Evolutionary conservation across 2,329 filamentous ascomycete genomes (phyloP), one percentile per base, ranked within the genome.

Genomic region (Calonectria pseudoreteaudii): DNA sequence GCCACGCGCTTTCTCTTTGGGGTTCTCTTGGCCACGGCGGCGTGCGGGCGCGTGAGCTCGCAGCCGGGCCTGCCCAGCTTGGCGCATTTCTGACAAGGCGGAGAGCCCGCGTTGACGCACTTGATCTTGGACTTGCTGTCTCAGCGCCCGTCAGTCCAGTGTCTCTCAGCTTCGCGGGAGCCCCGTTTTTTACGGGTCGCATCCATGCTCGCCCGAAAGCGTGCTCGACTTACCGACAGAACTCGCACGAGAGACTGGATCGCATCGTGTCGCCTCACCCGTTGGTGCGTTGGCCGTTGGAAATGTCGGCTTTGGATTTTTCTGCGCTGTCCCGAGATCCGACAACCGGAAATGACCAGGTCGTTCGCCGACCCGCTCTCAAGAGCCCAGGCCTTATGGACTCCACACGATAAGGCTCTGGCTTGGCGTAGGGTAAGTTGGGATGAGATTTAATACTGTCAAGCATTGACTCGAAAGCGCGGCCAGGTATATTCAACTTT

Each of bases 121-220:
- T 85, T 85, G 18, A 84, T 76, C 60, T 85, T 85, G 52, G 82
- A 83, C 64, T 77, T 79, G 28, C 84, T 85, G 28, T 23, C 56
- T 62, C 56, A 34, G 6, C 8, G 31, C 7, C 31, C 31, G 31
- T 34, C 31, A 11, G 31, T 34, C 34, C 34, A 62, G 56, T 62
- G n/a, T n/a, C n/a, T 47, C 44, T 47, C 20, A 47, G 44, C 8
- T n/a, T 20, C 20, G 44, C 20, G 44, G 44, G 23, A 38, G 34
- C 56, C n/a, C 56, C 56, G 34, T 26, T 41, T 62, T 62, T 10
- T 10, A 2, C 8, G 31, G 7, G 56, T 13, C 44, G 44, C 20
- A 11, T 9, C 18, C 56, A 41, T 41, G 34, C 23, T 36, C 56
- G 41, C 56, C 56, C 14, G 5, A 10, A 8, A 16, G 20, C 16